These are phyloP conservation scores for Kwoniella dejecticola DNA, from an alignment of 768 basidiomycete genomes.

Conservation along the genomic window DNA sequence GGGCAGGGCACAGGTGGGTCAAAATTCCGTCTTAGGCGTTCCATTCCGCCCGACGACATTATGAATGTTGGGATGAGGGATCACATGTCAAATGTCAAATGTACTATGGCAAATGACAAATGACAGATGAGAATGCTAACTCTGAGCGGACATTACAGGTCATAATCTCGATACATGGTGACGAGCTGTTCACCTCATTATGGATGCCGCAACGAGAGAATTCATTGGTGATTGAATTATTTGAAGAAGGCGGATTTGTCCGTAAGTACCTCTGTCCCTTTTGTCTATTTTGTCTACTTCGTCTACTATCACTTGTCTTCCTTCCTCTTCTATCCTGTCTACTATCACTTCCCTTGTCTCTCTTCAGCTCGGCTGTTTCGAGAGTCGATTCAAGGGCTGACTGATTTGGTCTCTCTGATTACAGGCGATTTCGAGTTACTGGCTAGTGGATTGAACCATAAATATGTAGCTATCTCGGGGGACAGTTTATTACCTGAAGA, in stretches of 20 bases:
- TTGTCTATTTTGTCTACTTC: not conserved
- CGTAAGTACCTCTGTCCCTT: no score
- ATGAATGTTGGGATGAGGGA: no score
- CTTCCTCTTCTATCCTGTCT: no score
- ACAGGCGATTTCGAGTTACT: conserved; percentile 47
- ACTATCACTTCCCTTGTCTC: no score
- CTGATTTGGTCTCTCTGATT: no score
- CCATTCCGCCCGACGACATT: no score
- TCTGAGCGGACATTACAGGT: conserved; percentile 24
- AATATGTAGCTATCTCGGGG: conserved; percentile 43
- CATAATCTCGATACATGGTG: conserved; percentile 43
- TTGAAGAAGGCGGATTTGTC: conserved; percentile 46
- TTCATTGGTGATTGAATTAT: conserved; percentile 48
- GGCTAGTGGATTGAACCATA: conserved; percentile 38
- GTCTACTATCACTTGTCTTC: not conserved
- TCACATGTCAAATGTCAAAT: no score
- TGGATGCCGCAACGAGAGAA: conserved; percentile 47
- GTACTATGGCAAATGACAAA: no score
- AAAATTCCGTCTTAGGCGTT: not conserved
- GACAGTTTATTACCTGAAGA: conserved; percentile 35
- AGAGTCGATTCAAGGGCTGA: no score
- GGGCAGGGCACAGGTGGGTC: conserved; percentile 40
- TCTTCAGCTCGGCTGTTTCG: no score
- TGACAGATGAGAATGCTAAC: no score
- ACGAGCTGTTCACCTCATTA: conserved; percentile 39